Evolutionary conservation across 1,284 basidiomycete species (phyloP), one percentile per base, ranked within the genome.

Genomic region (Naganishia sp.): DNA sequence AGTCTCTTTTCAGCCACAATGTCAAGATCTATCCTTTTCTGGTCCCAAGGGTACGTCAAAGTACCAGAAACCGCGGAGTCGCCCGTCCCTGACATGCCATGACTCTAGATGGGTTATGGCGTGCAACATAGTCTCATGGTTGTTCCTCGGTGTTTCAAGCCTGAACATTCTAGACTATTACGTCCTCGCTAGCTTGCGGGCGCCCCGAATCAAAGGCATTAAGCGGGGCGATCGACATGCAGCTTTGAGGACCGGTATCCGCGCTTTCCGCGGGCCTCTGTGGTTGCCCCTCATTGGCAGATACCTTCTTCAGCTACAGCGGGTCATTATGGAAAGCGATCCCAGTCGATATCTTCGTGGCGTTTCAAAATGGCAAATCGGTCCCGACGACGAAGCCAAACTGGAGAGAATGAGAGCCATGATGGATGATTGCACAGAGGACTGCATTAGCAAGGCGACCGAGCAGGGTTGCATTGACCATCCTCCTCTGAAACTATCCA

Each of bases 1-100:
- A 66, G 65, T 33, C 46, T 66, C 3, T 66, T 66, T 25, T 55
- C 65, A 2, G 65, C 65, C 15, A 66, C 65, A 28, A 66, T 66
- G 65, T 66, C 65, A 5, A 43, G 65, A 23, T 66, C 65, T 2
- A 61, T 61, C 15, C 42, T 60, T 0, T 66, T 66, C 46, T 55
- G 65, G 52, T 61, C 57, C 18, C 52, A 45, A 60, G 65, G 49
- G 65, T 55, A 42, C 39, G 65, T 61, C 10, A 7, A 18, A 16
- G 21, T 42, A 15, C 44, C 15, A 23, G 42, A 11, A 31, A 16
- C 2, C n/a, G 45, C 25, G 28, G 9, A 50, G 5, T 6, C 23
- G n/a, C 6, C 23, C 25, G 21, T 15, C 49, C 16, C 45, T 46
- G 18, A 46, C 45, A 15, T 23, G 18, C 45, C 6, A 16, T 28